A percentile compares a stretch with the other conserved stretches of the same genome.
Evolutionary conservation across 1,284 basidiomycete genomes (phyloP).

Genomic region (Cryptococcus deneoformans): DNA sequence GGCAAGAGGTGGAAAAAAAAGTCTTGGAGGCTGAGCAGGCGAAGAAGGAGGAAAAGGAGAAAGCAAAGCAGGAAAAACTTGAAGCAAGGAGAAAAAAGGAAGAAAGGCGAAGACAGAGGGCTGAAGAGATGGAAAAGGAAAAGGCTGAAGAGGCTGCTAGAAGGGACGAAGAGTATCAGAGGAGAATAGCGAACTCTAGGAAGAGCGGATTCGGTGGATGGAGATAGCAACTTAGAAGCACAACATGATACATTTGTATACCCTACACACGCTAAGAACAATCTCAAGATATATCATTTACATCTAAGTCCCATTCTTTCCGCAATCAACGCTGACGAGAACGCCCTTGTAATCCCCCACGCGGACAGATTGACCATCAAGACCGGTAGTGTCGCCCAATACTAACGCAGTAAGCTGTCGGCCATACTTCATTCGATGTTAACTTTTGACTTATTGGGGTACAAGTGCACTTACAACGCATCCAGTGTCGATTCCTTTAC

Average conservation of each 20-base stretch:
- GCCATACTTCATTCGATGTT: slow-evolving; percentile 29
- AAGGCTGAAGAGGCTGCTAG: slow-evolving; percentile 7
- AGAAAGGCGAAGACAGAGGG: slow-evolving; percentile 13
- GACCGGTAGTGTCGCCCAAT: slow-evolving; percentile 30
- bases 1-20: slow-evolving; percentile 71
- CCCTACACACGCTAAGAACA: background rate
- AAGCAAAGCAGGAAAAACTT: slow-evolving; percentile 34
- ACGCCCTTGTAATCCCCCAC: slow-evolving; percentile 31
- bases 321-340: slow-evolving; percentile 35
- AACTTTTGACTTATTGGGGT: background rate
- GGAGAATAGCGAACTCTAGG: background rate
- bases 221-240: too few relatives aligned
- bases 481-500: slow-evolving; percentile 74
- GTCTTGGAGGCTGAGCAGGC: slow-evolving; percentile 74
- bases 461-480: slow-evolving; percentile 56
- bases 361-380: slow-evolving; percentile 25
- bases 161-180: slow-evolving; percentile 2
- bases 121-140: slow-evolving; percentile 73
- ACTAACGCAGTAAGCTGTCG: slow-evolving; percentile 41
- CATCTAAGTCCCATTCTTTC: slow-evolving; percentile 20
- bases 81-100: slow-evolving; percentile 19
- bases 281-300: slow-evolving; percentile 11
- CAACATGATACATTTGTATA: background rate
- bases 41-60: slow-evolving; percentile 20
- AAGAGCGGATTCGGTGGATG: background rate